Conservation (phyloP, 176 grass and related monocot genomes). For the Raddia guianensis region DNA sequence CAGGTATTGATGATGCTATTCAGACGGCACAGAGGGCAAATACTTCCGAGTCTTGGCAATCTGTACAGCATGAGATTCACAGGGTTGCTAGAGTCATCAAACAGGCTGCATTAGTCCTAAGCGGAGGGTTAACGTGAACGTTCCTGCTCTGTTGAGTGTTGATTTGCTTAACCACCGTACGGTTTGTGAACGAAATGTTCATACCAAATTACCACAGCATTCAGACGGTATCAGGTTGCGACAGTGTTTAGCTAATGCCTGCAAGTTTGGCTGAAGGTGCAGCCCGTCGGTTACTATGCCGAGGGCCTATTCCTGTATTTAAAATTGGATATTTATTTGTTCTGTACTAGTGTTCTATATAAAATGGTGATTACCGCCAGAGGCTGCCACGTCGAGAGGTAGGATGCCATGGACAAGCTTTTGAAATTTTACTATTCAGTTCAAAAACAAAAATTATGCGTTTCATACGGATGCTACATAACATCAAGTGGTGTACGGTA, state of each 20-base stretch:
- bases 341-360: background rate
- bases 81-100: conserved; percentile 70
- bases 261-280: background rate
- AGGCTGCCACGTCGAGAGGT: background rate
- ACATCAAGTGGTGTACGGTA: background rate
- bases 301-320: background rate
- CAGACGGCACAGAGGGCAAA: conserved; percentile 54
- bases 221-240: background rate
- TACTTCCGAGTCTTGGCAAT: conserved; percentile 56
- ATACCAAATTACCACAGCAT: background rate
- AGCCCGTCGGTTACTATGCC: background rate
- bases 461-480: background rate
- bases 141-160: background rate
- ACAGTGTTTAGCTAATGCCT: background rate
- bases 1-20: conserved; percentile 72
- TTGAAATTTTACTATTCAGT: background rate
- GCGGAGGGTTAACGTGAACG: conserved; percentile 63
- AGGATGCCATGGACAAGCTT: background rate
- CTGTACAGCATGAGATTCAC: conserved; percentile 75
- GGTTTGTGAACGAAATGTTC: background rate
- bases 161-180: background rate
- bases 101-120: conserved; percentile 62
- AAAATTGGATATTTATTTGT: too few relatives aligned
- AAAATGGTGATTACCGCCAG: background rate
- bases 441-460: too few relatives aligned